Evolutionary conservation across 75 land plant species (phyloP), one percentile per base, ranked within the genome.

Genomic region (Pinus taeda): DNA sequence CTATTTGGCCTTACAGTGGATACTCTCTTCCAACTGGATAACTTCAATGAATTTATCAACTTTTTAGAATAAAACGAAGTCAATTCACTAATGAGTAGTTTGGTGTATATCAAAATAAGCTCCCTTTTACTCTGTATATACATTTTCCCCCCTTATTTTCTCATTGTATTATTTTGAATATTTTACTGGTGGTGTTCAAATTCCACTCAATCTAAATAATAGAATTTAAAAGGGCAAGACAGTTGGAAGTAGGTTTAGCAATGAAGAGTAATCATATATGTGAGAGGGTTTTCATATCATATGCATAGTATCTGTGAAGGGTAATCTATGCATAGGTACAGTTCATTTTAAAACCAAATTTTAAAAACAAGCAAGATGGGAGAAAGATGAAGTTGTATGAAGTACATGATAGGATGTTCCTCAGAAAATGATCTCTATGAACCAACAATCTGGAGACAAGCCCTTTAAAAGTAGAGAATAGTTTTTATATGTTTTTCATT

Each of bases 1-100:
- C 82, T 30, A 78, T 87, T 73, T 84, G 86, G 74, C 84, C 89
- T 29, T 93, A 97, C 74, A 97, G 99, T 79, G 99, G 99, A 15
- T 98, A 97, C 61, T 97, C 94, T 83, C 95, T 64, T 75, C 99
- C 99, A 58, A 95, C 93, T 13, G 90, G 96, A 93, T 76, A 95
- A 95, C 79, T 97, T 95, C 83, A 79, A 74, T 58, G 85, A 89
- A 39, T 88, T 97, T 53, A 71, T 91, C 36, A 85, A 81, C 78
- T 88, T 88, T 74, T 88, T 97, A 9, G 71, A 85, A 73, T 89
- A 90, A 26, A 83, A 88, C 75, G 76, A 82, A 36, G 91, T 93
- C 21, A 98, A 95, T 77, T 93, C 65, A 82, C 87, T 13, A 80
- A 86, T 73, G 96, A 91, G 7, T 88, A 97, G 96, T 98, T 97